Base-by-base conservation (phyloP, 2,329 filamentous ascomycete species). In the Neospermospora avenae region DNA sequence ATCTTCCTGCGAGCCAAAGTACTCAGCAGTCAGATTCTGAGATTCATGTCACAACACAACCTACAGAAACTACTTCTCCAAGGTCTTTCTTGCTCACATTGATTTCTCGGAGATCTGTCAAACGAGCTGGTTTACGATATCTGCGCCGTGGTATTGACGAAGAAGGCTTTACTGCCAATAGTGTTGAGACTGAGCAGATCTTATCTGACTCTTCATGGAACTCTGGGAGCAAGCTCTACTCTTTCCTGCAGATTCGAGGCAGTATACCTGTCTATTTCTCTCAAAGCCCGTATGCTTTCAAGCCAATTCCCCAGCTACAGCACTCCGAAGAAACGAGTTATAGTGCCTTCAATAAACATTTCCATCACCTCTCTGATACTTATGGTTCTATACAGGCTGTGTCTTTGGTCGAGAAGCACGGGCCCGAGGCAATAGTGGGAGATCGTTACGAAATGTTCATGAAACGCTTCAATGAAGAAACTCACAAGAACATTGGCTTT, bases 251-350 rank as follows among this genome's bases (percentile, higher is more conserved):
- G 72, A 80, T 92, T 24, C 84, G 95, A 65, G 93, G 93, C 6
- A 97, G 93, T 22, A 96, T 98, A 64, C 95, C 95, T 0, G 76
- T 98, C 0, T 98, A 95, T 77, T 99, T 97, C 72, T 96, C 93
- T 0, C 95, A 99, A 70, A 91, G 90, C 0, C 93, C 93, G 0
- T 98, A 96, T 74, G 92, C 91, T 10, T 84, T 98, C 66, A 97
- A 96, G 71, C 95, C 95, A 0, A 81, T 89, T 11, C 92, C 93
- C 0, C 83, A 90, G 14, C 77, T 96, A 37, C 90, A 92, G 72
- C 92, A 96, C 66, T 96, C 91, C 0, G 78, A 83, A 3, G 85
- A 90, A 48, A 86, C 86, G 13, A 99, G 98, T 67, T 87, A 87
- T 57, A 77, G 80, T 48, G 93, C 93, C 0, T 89, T 95, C 71